phyloP scores from a whole-genome alignment of 208 protist genomes.

The Acanthamoeba royreba region DNA sequence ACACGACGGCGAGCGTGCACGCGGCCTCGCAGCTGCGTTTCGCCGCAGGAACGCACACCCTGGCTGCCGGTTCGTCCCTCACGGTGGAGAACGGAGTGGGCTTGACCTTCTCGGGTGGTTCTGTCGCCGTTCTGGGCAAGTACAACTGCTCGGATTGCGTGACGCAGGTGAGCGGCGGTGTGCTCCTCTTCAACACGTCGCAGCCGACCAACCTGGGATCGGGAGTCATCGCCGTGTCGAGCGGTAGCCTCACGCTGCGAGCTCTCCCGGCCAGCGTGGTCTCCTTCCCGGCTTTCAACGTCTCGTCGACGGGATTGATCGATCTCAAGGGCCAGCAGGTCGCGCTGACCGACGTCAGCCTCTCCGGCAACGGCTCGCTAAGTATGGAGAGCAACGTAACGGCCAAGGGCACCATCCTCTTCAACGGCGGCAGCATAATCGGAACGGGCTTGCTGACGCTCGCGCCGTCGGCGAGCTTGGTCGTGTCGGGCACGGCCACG shows the following conservation, averaged over 20 bases:
- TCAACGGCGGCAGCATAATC: neutral
- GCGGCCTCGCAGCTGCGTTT: neutral
- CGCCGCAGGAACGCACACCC: neutral
- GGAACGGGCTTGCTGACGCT: neutral
- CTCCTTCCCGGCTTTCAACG: neutral
- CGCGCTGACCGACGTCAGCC: neutral
- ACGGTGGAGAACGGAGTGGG: neutral
- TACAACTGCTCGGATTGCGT: neutral
- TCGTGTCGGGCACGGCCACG: neutral
- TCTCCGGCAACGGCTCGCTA: neutral
- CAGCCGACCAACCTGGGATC: neutral
- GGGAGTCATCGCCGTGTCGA: neutral
- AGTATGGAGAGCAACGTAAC: neutral
- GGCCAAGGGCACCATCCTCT: neutral
- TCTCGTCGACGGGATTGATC: neutral
- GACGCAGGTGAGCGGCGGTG: neutral
- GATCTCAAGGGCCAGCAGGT: constrained; percentile 31
- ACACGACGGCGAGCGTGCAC: neutral
- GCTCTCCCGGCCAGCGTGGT: neutral
- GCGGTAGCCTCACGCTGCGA: neutral
- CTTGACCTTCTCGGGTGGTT: neutral
- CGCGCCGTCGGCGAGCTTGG: neutral
- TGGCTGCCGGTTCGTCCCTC: neutral
- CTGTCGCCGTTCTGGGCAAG: neutral
- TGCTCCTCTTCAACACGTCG: neutral